Evolutionary conservation across 805 yeast species (phyloP).

Genomic region (Cyberlindnera nakhonratchasimensis): DNA sequence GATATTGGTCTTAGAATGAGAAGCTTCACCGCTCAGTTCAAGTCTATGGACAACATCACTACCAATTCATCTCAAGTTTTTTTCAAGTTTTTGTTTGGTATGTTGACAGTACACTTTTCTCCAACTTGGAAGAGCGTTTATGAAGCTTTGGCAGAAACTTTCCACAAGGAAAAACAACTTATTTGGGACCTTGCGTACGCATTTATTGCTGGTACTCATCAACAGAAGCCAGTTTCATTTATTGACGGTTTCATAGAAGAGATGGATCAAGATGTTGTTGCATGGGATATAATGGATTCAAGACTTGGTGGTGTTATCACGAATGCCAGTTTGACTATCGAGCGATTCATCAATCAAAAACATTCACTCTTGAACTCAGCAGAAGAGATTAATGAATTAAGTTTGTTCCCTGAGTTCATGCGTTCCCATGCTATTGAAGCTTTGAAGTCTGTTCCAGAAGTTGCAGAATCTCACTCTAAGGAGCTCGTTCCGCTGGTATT

Average conservation of each 20-base stretch:
- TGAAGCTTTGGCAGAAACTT: conserved; percentile 52
- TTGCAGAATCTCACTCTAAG: conserved; percentile 64
- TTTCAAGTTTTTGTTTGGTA: conserved; percentile 59
- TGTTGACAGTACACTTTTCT: conserved; percentile 68
- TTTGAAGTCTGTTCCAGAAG: conserved; percentile 52
- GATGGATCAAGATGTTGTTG: conserved; percentile 7
- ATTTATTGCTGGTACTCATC: conserved; percentile 29
- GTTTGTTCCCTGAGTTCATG: conserved; percentile 17
- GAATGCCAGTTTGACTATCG: conserved; percentile 9
- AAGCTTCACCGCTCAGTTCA: conserved; percentile 44
- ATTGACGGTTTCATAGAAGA: conserved; percentile 15
- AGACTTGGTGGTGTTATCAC: conserved; percentile 18
- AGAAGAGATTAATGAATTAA: conserved; percentile 13
- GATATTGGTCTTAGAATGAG: conserved; percentile 71
- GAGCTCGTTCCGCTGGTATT: conserved; percentile 57
- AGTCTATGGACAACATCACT: conserved; percentile 27
- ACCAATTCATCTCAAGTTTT: conserved; percentile 32
- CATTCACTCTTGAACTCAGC: conserved; percentile 12
- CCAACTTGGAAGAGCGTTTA: conserved; percentile 82
- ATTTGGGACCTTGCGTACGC: conserved; percentile 55
- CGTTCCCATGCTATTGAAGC: conserved; percentile 57
- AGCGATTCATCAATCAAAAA: conserved; percentile 11
- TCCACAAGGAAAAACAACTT: conserved; percentile 36
- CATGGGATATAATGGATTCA: conserved; percentile 21
- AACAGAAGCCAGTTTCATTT: conserved; percentile 4